These are phyloP conservation scores for Talaromyces atroroseus DNA, from an alignment of 2,329 filamentous ascomycete species.

Conservation along the genomic window DNA sequence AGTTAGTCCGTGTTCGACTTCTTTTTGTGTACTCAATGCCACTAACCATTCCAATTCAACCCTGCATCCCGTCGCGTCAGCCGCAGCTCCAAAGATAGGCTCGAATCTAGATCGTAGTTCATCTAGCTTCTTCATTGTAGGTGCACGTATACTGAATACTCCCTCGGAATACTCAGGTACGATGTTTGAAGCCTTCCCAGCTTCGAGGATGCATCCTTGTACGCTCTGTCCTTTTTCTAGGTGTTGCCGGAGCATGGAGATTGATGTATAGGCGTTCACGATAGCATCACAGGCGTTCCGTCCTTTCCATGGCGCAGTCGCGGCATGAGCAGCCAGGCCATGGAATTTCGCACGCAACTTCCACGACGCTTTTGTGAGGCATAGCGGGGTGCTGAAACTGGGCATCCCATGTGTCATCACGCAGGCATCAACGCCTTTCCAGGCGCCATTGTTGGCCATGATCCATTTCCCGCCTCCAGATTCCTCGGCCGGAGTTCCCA, in stretches of 20 bases:
- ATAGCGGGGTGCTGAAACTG: background rate
- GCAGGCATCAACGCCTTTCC: constrained; percentile 26
- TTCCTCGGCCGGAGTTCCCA: constrained; percentile 28
- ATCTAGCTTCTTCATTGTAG: constrained; percentile 30
- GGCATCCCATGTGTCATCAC: constrained; percentile 33
- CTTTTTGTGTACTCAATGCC: background rate
- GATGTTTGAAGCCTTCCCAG: constrained; percentile 48
- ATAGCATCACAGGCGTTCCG: constrained; percentile 52
- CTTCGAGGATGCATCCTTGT: constrained; percentile 46
- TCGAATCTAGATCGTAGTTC: constrained; percentile 12
- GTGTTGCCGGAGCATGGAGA: constrained; percentile 49
- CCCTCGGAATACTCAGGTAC: constrained; percentile 45
- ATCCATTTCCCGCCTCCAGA: constrained; percentile 26
- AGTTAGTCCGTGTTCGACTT: background rate
- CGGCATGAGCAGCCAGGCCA: constrained; percentile 49
- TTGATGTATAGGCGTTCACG: constrained; percentile 31
- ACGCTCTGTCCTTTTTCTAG: constrained; percentile 43
- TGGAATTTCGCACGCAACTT: constrained; percentile 28
- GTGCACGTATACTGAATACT: constrained; percentile 35
- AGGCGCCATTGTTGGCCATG: constrained; percentile 36
- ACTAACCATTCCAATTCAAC: constrained; percentile 13
- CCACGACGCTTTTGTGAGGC: constrained; percentile 13
- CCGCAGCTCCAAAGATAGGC: constrained; percentile 17
- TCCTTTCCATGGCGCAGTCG: constrained; percentile 48
- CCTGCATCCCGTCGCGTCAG: constrained; percentile 17